phyloP scores from a whole-genome alignment of 768 basidiomycete genomes.

The Mycena haematopus region DNA sequence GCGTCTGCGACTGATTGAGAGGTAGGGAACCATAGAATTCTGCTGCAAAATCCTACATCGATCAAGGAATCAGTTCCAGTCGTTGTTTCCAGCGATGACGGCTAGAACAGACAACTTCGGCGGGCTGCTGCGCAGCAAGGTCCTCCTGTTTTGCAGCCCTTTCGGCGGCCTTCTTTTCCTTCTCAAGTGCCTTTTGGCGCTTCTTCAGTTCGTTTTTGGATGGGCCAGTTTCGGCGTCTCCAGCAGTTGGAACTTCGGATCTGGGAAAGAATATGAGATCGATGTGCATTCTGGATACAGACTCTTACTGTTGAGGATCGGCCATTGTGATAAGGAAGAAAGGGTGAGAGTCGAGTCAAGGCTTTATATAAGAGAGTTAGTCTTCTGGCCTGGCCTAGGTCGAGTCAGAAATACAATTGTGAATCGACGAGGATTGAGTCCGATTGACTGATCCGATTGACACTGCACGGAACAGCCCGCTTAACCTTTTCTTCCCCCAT shows the following conservation, averaged over 20 bases:
- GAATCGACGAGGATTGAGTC: no score
- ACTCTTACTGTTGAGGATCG: constrained; percentile 24
- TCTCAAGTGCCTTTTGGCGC: constrained; percentile 88
- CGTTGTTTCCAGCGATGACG: constrained; percentile 11
- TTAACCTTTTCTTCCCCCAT: constrained; percentile 36
- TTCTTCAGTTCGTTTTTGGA: constrained; percentile 93
- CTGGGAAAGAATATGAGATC: constrained; percentile 3
- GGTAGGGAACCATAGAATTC: constrained; percentile 89
- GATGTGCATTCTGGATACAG: not conserved
- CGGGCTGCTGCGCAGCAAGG: constrained; percentile 68
- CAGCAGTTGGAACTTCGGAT: constrained; percentile 27
- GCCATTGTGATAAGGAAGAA: constrained; percentile 23
- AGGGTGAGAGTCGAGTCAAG: constrained; percentile 2
- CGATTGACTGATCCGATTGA: no score
- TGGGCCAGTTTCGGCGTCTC: constrained; percentile 52
- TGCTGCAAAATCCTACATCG: constrained; percentile 70
- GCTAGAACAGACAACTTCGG: constrained; percentile 59
- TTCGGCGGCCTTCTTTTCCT: constrained; percentile 88
- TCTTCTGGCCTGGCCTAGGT: not conserved
- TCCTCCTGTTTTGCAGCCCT: constrained; percentile 82
- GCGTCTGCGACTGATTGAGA: constrained; percentile 89
- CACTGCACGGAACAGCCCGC: not conserved
- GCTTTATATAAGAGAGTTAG: not conserved
- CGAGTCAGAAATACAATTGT: not conserved
- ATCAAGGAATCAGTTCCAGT: constrained; percentile 11